phyloP scores from a whole-genome alignment of 1,284 basidiomycete genomes.

The Abortiporus biennis region DNA sequence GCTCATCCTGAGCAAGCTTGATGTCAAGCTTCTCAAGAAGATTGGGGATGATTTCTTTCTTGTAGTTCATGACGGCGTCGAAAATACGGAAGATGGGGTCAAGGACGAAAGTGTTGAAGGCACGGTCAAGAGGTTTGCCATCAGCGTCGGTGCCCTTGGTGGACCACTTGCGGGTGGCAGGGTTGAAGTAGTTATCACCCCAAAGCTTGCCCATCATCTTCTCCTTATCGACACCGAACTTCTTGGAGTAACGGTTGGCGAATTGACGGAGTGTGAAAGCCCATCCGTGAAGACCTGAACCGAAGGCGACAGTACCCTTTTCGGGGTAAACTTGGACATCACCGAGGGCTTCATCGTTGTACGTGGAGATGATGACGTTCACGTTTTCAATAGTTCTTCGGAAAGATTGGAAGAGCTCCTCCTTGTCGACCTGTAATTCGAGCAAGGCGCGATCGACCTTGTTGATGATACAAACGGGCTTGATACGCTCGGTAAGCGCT shows the following conservation, averaged over 20 bases:
- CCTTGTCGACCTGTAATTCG: slow-evolving; percentile 97
- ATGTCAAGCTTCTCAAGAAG: slow-evolving; percentile 98
- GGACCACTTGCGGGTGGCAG: slow-evolving; percentile 95
- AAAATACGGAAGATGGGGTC: slow-evolving; percentile 99
- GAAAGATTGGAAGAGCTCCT: slow-evolving; percentile 98
- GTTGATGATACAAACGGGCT: slow-evolving; percentile 99
- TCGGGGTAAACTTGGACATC: slow-evolving; percentile 99
- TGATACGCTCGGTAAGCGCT: slow-evolving; percentile 97
- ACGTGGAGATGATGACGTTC: slow-evolving; percentile 98
- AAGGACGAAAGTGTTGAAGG: slow-evolving; percentile 95
- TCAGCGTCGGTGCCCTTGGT: slow-evolving; percentile 76
- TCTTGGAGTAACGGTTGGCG: slow-evolving; percentile 93
- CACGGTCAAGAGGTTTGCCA: slow-evolving; percentile 87
- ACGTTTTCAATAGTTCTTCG: slow-evolving; percentile 96
- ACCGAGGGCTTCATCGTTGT: slow-evolving; percentile 92
- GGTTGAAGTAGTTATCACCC: slow-evolving; percentile 99
- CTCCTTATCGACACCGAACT: slow-evolving; percentile 98
- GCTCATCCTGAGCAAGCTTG: slow-evolving; percentile 87
- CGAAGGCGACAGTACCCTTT: slow-evolving; percentile 97
- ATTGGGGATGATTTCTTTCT: slow-evolving; percentile 83
- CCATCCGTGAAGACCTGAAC: slow-evolving; percentile 99
- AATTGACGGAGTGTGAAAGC: slow-evolving; percentile 99
- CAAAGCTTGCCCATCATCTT: slow-evolving; percentile 99
- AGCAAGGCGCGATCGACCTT: slow-evolving; percentile 99
- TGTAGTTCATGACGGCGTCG: slow-evolving; percentile 99